Conservation (phyloP, 169 alveolate species). For the Plasmodium fragile region DNA sequence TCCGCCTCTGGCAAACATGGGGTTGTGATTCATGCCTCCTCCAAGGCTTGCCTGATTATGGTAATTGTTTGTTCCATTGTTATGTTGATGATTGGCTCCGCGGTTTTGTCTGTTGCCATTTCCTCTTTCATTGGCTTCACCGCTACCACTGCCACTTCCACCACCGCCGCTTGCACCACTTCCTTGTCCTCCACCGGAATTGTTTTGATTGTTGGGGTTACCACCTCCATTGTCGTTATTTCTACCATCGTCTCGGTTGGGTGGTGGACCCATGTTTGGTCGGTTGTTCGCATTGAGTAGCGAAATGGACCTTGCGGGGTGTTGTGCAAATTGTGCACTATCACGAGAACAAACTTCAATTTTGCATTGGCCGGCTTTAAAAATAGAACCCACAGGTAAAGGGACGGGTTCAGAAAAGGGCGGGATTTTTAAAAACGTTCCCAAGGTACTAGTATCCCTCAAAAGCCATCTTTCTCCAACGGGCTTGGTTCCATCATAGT, state of each 20-base stretch:
- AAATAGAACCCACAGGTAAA: constrained; percentile 84
- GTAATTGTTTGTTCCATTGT: not conserved
- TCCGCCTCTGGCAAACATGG: not conserved
- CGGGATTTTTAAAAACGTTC: constrained; percentile 90
- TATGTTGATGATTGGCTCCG: not conserved
- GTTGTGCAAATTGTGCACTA: constrained; percentile 63
- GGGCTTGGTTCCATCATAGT: constrained; percentile 88
- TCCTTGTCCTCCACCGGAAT: not conserved
- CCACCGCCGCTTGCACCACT: not conserved
- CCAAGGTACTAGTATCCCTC: constrained; percentile 90
- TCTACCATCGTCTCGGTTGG: not conserved
- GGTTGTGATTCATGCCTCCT: not conserved
- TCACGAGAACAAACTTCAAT: constrained; percentile 85
- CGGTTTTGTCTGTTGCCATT: not conserved
- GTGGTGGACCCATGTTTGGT: not conserved
- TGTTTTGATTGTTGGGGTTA: not conserved
- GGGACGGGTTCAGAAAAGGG: constrained; percentile 90
- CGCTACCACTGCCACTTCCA: constrained; percentile 1
- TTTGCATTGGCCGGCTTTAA: constrained; percentile 93
- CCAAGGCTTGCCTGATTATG: not conserved
- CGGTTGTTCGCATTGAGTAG: constrained; percentile 42
- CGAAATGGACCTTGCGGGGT: constrained; percentile 74
- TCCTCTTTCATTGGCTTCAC: not conserved
- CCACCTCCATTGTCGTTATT: constrained; percentile 17
- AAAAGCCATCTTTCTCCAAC: constrained; percentile 88